These are phyloP conservation scores for Ganoderma meredithae DNA, from an alignment of 1,284 basidiomycete genomes.

Conservation along the genomic window DNA sequence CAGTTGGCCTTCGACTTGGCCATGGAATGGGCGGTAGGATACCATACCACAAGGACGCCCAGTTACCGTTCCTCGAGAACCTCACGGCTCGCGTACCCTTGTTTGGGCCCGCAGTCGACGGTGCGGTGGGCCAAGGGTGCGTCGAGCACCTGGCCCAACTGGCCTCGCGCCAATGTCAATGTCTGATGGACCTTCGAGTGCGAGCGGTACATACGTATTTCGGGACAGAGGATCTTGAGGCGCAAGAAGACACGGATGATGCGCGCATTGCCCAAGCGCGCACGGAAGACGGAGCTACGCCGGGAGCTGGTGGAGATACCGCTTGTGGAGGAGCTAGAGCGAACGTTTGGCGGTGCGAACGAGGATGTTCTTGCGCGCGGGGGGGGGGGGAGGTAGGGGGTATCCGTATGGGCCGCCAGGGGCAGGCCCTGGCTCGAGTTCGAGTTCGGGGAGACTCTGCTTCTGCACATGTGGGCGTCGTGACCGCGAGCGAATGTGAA, in stretches of 20 bases:
- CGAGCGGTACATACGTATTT: conserved; percentile 41
- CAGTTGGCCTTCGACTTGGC: conserved; percentile 41
- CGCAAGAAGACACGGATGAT: neutral
- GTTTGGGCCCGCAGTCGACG: neutral
- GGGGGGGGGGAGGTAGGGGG: too few relatives aligned
- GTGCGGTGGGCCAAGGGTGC: conserved; percentile 35
- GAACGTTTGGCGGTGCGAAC: neutral
- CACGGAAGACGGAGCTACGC: neutral
- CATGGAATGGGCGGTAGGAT: conserved; percentile 40
- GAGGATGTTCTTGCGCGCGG: neutral
- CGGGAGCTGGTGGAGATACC: neutral
- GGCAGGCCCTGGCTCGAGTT: neutral
- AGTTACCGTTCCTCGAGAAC: conserved; percentile 33
- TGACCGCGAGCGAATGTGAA: too few relatives aligned
- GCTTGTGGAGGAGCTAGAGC: neutral
- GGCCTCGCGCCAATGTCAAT: neutral
- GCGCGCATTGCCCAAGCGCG: neutral
- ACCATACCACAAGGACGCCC: conserved; percentile 38
- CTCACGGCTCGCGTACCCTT: neutral
- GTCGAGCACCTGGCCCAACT: conserved; percentile 38
- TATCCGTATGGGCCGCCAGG: neutral
- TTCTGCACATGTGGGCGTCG: too few relatives aligned
- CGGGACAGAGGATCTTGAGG: conserved; percentile 36
- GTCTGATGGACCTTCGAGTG: conserved; percentile 46
- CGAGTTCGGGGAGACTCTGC: neutral